Base-by-base conservation (phyloP, 805 yeast genomes). In the Lachancea dasiensis region DNA sequence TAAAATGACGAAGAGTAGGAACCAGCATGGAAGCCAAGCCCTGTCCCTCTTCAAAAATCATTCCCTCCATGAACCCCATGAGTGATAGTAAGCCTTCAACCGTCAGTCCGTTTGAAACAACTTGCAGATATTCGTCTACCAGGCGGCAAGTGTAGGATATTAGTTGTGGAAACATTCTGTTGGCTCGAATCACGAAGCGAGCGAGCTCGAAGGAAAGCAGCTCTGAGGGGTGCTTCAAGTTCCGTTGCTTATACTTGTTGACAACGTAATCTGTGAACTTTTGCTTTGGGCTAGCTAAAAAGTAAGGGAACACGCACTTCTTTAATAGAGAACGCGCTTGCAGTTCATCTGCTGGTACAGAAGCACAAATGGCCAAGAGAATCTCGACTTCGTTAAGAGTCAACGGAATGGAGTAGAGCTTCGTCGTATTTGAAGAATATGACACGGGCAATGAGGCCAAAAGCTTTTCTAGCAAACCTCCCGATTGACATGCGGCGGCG, bases 341-440 rank as follows among this genome's bases (percentile, higher is more conserved):
- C 1, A 55, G 51, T 17, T 51, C 47, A 24, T 58, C 60, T 34
- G 57, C 41, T 7, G 64, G 60, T 4, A 41, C 39, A 3, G 69
- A 52, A 8, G 68, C 50, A 43, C 79, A 65, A n/a, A 77, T 56
- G 0, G 82, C 75, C 27, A 70, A 39, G 35, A 78, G 54, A 9
- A 73, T 68, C 48, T 78, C 83, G 52, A 70, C 66, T 43, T 78
- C 82, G 40, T 69, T 72, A 27, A 66, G 58, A 2, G 75, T 59
- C 42, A 75, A 64, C 11, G 75, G 72, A 13, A 70, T 67, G 4
- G 60, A 51, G 24, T 52, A 54, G 5, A 59, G 34, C 32, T 54
- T 54, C 1, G 55, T 42, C 1, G 45, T 39, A 20, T 55, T 40
- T 1, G 54, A 45, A 1, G 60, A 50, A 29, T 54, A 54, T 24